Evolutionary conservation across 73 alveolate species (phyloP), one percentile per base, ranked within the genome.

Genomic region (Paramecium tetraurelia): DNA sequence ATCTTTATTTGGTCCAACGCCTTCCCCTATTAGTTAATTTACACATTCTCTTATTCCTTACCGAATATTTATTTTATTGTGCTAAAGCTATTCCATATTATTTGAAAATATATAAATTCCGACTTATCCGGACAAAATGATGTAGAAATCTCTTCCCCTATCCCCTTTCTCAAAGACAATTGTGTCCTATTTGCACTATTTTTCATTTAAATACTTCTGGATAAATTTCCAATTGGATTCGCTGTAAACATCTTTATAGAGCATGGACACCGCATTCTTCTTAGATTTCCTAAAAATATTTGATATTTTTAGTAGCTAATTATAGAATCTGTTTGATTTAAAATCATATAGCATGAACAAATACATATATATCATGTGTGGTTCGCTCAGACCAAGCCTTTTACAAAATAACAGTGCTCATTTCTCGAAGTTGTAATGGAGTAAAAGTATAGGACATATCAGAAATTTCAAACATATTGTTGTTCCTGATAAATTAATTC

Each of bases 91-190:
- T 63, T 63, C 84, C n/a, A 63, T 63, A 63, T 63, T 33, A 63
- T 63, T 63, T 11, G 84, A 63, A 72, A 16, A 80, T 31, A 89
- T 53, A 70, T 70, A 89, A 40, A 89, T 53, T 14, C 94, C 94
- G 2, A 89, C 94, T 57, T 63, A 18, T 3, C 94, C 94, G 11
- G 59, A 58, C n/a, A 89, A 58, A 11, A 89, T 89, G 10, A 89
- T 71, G 29, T 89, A 89, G 57, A 89, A 89, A 58, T 68, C 75
- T 22, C 41, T 24, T 12, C 94, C 94, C 46, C 31, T 41, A 4
- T 89, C 94, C 20, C 94, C 94, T 72, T 50, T 71, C 29, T 63
- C 76, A 89, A 89, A 46, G 1, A 68, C 75, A 40, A 48, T 87
- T 44, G 90, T 10, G 46, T 35, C 57, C 90, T 80, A 35, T 4